Conservation (phyloP, 23 red algal species). For the Gracilaria gracilis region DNA sequence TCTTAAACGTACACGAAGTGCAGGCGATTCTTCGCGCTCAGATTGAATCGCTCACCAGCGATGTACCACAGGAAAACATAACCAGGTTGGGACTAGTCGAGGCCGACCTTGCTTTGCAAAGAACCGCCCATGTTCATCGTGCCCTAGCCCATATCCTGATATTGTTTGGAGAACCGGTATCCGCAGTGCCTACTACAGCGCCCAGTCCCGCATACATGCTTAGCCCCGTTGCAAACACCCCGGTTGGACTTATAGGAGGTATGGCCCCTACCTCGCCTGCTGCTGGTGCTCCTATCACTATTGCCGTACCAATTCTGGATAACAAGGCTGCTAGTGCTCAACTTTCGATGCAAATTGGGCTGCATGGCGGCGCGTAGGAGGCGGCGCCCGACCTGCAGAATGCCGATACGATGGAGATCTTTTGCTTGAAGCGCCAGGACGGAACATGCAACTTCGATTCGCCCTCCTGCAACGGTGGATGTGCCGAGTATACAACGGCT, state of each 20-base stretch:
- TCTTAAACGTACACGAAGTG: slow-evolving; percentile 38
- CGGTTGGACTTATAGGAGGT: slow-evolving; percentile 33
- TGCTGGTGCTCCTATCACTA: slow-evolving; percentile 50
- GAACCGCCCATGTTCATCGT: slow-evolving; percentile 60
- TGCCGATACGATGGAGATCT: slow-evolving; percentile 29
- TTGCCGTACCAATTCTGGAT: slow-evolving; percentile 65
- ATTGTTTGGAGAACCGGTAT: slow-evolving; percentile 20
- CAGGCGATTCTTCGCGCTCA: slow-evolving; percentile 50
- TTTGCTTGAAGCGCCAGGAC: too few relatives aligned
- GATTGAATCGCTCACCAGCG: slow-evolving; percentile 30
- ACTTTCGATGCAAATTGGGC: slow-evolving; percentile 30
- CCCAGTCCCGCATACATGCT: slow-evolving; percentile 53
- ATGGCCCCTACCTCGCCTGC: slow-evolving; percentile 39
- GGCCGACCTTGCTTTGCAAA: slow-evolving; percentile 60
- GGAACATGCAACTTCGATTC: too few relatives aligned
- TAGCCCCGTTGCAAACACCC: slow-evolving; percentile 49
- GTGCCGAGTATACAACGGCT: too few relatives aligned
- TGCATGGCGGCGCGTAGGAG: slow-evolving; percentile 17
- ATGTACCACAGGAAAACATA: slow-evolving; percentile 47
- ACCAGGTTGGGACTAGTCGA: slow-evolving; percentile 45
- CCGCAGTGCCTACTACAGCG: slow-evolving; percentile 34
- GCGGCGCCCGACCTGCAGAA: neutral
- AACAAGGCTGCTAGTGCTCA: neutral
- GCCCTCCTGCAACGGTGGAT: too few relatives aligned
- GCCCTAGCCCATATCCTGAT: slow-evolving; percentile 23